Evolutionary conservation across 306 rosid genomes (phyloP), one percentile per base, ranked within the genome.

Genomic region (Ormosia semicastrata): DNA sequence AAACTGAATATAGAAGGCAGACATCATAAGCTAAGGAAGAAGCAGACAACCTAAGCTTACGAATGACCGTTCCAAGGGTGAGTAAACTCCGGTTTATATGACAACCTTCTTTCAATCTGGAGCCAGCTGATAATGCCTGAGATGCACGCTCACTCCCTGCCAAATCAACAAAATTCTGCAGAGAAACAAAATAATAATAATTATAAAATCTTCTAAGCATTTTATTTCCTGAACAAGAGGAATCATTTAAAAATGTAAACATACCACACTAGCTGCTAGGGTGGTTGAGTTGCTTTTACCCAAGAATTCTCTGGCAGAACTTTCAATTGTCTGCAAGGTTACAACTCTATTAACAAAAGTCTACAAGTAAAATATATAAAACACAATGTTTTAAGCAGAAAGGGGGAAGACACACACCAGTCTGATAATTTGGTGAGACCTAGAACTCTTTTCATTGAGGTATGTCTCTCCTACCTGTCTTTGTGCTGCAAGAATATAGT

Each of bases 131-230:
- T 73, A 86, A 49, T 82, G 94, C 91, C 85, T 94, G 98, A 70
- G 98, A 89, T 73, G 98, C 97, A 76, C 98, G 97, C 88, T 94
- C 97, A 62, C 97, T 94, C 33, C 98, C 98, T n/a, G 97, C 97
- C 87, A 94, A 86, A 81, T 94, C 98, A 83, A 94, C 86, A 86
- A 94, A 94, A 87, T 90, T 94, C 98, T 94, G 95, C 89, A 71
- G 66, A 72, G 79, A 80, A 75, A 79, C 39, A 46, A 53, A 44
- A 30, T 17, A 69, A 68, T n/a, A 41, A 63, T 53, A 29, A 43
- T 43, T 3, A 44, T 71, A 41, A 63, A 60, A 67, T 4, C 63
- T 56, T 36, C 18, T 62, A 3, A 49, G 1, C 24, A 47, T 67
- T 84, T 36, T 47, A 63, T 57, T 54, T 44, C 58, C 46, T 32